A percentile compares a stretch with the other conserved stretches of the same genome.
phyloP scores from a whole-genome alignment of 1,139 yeast species.

The Taphrina populina region DNA sequence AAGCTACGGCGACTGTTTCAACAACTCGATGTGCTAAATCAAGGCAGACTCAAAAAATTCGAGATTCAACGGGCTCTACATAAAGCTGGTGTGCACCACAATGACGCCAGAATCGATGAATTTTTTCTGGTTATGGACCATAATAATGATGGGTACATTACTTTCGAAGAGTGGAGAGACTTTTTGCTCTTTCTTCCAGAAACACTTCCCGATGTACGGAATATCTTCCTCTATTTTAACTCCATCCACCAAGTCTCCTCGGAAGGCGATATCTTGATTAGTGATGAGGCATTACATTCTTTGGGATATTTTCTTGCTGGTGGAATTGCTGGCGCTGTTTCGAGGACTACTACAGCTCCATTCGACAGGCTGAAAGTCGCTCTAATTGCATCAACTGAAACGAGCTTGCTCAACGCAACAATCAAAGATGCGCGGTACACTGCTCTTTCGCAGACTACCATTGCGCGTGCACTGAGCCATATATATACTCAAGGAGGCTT shows the following conservation, averaged over 20 bases:
- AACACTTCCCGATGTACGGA: constrained; percentile 53
- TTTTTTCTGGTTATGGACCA: constrained; percentile 64
- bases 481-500: constrained; percentile 88
- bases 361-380: constrained; percentile 91
- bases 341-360: constrained; percentile 97
- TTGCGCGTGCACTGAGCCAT: constrained; percentile 74
- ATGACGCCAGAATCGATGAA: constrained; percentile 36
- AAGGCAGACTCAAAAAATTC: constrained; percentile 64
- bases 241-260: constrained; percentile 80
- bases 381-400: constrained; percentile 83
- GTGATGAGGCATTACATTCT: constrained; percentile 75
- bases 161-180: constrained; percentile 83
- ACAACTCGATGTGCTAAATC: constrained; percentile 69
- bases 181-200: constrained; percentile 80
- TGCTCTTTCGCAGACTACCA: constrained; percentile 45
- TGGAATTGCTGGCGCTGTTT: constrained; percentile 91
- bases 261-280: constrained; percentile 87
- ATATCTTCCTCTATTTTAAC: constrained; percentile 77
- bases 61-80: constrained; percentile 68
- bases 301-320: constrained; percentile 91
- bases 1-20: constrained; percentile 71
- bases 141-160: constrained; percentile 65
- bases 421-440: constrained; percentile 46
- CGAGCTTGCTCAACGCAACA: constrained; percentile 39
- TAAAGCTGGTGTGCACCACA: constrained; percentile 44